Conservation (phyloP, 352 stramenopile genomes). For the Globisporangium iwayamae region DNA sequence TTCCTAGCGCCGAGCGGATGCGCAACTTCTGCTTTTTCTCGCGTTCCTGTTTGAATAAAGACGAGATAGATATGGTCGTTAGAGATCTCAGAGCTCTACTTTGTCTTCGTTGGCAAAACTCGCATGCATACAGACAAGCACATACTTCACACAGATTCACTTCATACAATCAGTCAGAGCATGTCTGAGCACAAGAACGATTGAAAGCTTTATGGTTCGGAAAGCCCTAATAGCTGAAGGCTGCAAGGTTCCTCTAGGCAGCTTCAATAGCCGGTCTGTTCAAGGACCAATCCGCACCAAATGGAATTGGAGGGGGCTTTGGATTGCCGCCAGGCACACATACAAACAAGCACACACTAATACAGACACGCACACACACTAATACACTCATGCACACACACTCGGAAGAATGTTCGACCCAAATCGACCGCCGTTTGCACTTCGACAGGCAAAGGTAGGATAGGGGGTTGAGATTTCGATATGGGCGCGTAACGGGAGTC, state of each 20-base stretch:
- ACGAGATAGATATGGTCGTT: slow-evolving; percentile 10
- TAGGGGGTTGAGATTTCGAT: slow-evolving; percentile 47
- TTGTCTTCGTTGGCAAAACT: neutral
- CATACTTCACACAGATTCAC: slow-evolving; percentile 12
- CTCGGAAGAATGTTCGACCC: slow-evolving; percentile 43
- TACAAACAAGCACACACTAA: neutral
- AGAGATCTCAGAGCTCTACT: neutral
- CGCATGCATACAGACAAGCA: slow-evolving; percentile 24
- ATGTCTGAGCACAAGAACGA: slow-evolving; percentile 92
- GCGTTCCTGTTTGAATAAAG: slow-evolving; percentile 46
- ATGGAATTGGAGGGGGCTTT: slow-evolving; percentile 83
- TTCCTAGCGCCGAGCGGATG: slow-evolving; percentile 72
- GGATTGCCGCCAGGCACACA: slow-evolving; percentile 55
- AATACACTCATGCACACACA: slow-evolving; percentile 4
- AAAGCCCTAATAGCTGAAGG: slow-evolving; percentile 88
- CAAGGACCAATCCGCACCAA: slow-evolving; percentile 85
- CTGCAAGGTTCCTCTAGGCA: slow-evolving; percentile 81
- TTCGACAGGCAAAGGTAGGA: slow-evolving; percentile 42
- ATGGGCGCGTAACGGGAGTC: slow-evolving; percentile 88
- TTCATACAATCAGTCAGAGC: slow-evolving; percentile 15
- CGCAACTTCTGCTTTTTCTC: slow-evolving; percentile 85
- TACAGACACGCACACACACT: slow-evolving; percentile 6
- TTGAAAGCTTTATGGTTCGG: slow-evolving; percentile 66
- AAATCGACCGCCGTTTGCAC: slow-evolving; percentile 74
- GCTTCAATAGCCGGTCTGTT: slow-evolving; percentile 92